A percentile compares a stretch with the other conserved stretches of the same genome.
These are phyloP conservation scores for Cladosporium sphaerospermum DNA, from an alignment of 2,329 filamentous ascomycete species.

Conservation along the genomic window DNA sequence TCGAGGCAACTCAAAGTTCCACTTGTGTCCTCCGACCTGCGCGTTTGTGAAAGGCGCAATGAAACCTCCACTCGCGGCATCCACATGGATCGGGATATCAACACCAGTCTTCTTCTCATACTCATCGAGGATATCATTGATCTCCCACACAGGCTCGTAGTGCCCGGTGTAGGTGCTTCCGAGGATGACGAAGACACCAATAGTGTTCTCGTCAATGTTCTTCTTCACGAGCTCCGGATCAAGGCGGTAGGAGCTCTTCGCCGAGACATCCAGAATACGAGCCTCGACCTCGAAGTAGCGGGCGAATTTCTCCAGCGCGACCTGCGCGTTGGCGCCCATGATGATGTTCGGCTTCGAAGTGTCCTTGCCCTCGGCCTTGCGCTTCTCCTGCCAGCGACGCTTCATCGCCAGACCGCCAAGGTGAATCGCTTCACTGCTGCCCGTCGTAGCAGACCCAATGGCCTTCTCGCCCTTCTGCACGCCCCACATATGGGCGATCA, in stretches of 20 bases:
- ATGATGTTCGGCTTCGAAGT: conserved; percentile 62
- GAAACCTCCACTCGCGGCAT: conserved; percentile 56
- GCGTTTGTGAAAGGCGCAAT: conserved; percentile 57
- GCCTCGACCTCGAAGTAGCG: conserved; percentile 69
- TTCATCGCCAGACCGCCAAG: conserved; percentile 69
- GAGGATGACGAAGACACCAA: conserved; percentile 67
- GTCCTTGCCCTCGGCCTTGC: conserved; percentile 55
- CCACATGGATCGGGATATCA: conserved; percentile 63
- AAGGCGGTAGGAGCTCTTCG: conserved; percentile 55
- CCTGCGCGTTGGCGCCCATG: conserved; percentile 69
- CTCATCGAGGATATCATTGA: conserved; percentile 58
- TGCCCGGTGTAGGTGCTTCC: conserved; percentile 69
- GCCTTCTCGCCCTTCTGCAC: conserved; percentile 56
- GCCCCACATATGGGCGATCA: conserved; percentile 62
- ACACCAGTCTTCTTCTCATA: conserved; percentile 56
- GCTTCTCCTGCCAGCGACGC: conserved; percentile 63
- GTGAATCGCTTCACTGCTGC: conserved; percentile 65
- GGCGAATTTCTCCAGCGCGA: conserved; percentile 67
- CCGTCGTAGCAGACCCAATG: conserved; percentile 63
- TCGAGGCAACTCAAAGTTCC: conserved; percentile 57
- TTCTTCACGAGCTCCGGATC: conserved; percentile 59
- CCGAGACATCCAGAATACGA: conserved; percentile 56
- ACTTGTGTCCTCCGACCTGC: conserved; percentile 51
- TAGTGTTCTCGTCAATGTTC: conserved; percentile 69
- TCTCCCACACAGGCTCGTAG: conserved; percentile 64